A percentile compares a stretch with the other conserved stretches of the same genome.
Evolutionary conservation across 2,329 filamentous ascomycete species (phyloP).

Genomic region (Bipolaris sorokiniana): DNA sequence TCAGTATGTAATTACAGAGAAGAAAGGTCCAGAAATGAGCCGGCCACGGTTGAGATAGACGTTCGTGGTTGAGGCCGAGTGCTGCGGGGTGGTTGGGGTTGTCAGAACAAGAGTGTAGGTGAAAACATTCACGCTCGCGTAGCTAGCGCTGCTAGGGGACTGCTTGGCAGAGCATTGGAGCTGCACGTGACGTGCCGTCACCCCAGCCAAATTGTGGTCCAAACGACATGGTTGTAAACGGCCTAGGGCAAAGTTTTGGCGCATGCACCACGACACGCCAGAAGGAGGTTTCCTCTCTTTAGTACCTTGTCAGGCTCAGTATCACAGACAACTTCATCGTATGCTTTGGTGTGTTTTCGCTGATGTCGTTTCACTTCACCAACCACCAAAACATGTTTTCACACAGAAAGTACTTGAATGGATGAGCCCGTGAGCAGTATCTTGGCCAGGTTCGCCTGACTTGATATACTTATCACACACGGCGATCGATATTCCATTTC

Average conservation of each 20-base stretch:
- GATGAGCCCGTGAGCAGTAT: not conserved
- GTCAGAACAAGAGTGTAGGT: conserved; percentile 37
- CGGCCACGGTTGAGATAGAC: conserved; percentile 26
- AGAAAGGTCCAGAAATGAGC: too few relatives aligned
- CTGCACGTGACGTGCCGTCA: conserved; percentile 34
- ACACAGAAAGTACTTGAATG: not conserved
- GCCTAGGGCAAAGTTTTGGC: conserved; percentile 14
- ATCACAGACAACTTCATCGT: not conserved
- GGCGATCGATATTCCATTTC: not conserved
- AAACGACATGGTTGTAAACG: conserved; percentile 6
- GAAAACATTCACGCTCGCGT: conserved; percentile 51
- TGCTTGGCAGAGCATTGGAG: conserved; percentile 37
- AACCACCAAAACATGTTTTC: not conserved
- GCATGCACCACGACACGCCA: not conserved
- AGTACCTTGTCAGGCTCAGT: not conserved
- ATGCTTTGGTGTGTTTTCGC: not conserved
- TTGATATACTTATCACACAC: not conserved
- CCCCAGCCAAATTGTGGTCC: conserved; percentile 9
- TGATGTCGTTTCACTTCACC: not conserved
- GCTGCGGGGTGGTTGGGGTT: conserved; percentile 34
- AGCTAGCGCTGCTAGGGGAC: conserved; percentile 37
- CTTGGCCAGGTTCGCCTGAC: not conserved
- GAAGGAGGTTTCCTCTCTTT: not conserved
- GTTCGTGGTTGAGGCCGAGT: conserved; percentile 18
- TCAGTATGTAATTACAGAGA: conserved; percentile 1